Base-by-base conservation (phyloP, 2,329 filamentous ascomycete genomes). In the Fusarium sp. region DNA sequence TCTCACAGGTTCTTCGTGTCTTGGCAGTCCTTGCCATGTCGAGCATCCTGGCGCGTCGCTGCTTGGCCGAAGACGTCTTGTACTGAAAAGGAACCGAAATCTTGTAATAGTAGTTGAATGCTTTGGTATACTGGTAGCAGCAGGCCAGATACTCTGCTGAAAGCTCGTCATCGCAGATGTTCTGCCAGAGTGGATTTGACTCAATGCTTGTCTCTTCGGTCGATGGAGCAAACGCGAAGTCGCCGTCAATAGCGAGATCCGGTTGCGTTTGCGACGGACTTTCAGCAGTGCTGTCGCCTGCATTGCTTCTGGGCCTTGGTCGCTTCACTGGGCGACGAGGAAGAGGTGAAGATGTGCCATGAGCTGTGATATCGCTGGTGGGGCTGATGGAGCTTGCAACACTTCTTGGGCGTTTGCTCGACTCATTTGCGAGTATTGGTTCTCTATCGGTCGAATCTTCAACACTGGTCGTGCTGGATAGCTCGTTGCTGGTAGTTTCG, bases 11-110 rank as follows among this genome's bases (percentile, higher is more conserved):
- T n/a, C 15, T 39, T 35, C 20, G 27, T 14, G 35, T 23, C n/a
- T 17, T 46, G 3, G 55, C 50, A 35, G 14, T 29, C 9, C 55
- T 56, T 18, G 55, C 50, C 27, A 56, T 35, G 6, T 56, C 40
- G 2, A 58, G 49, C 7, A 58, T 58, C 40, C 55, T 55, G 2
- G 20, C 33, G 9, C 35, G 40, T 29, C 55, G 14, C 2, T 58
- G 20, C 9, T 35, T 46, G 31, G 20, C 25, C 0, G n/a, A 55
- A 31, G 8, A 17, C 2, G 20, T 35, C 8, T 40, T 18, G 23
- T 45, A 2, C n/a, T n/a, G 40, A 17, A 46, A 40, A 1, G 55
- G 20, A 18, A 46, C n/a, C 7, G 55, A 58, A 9, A 58, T 35
- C n/a, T 21, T 58, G 4, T 10, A 23, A 17, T 55, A 58, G 11